Conservation (phyloP, 768 basidiomycete species). For the Amanita rubescens region DNA sequence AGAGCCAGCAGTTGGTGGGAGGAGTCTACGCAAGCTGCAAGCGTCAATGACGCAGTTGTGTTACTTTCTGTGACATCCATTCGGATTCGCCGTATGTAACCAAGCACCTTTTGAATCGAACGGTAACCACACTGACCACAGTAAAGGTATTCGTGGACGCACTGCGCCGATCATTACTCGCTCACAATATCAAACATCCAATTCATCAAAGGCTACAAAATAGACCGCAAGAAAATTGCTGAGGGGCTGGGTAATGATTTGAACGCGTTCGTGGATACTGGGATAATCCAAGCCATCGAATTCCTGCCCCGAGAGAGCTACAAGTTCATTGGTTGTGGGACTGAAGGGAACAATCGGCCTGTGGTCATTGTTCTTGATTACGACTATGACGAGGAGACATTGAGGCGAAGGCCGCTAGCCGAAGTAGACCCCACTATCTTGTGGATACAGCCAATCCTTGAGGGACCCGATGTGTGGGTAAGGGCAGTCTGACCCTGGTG, state of each 20-base stretch:
- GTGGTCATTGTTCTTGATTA: neutral
- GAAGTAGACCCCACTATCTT: neutral
- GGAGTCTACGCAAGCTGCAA: no score
- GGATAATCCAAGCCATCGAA: neutral
- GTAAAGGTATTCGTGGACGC: no score
- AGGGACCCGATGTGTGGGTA: neutral
- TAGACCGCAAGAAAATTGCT: neutral
- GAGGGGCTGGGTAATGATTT: neutral
- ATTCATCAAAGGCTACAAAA: neutral
- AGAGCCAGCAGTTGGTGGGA: neutral
- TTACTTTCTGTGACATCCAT: no score
- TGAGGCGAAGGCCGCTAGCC: neutral
- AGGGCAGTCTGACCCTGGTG: neutral
- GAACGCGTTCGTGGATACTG: neutral
- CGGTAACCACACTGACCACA: no score
- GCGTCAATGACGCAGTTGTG: no score
- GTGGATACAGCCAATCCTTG: neutral
- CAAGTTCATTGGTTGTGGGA: neutral
- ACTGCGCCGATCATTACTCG: neutral
- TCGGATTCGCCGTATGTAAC: no score
- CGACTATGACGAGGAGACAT: neutral
- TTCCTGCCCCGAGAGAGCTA: neutral
- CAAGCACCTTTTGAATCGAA: no score
- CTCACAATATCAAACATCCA: neutral
- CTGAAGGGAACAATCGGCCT: neutral